These are phyloP conservation scores for Morella rubra DNA, from an alignment of 306 rosid genomes.

Conservation along the genomic window DNA sequence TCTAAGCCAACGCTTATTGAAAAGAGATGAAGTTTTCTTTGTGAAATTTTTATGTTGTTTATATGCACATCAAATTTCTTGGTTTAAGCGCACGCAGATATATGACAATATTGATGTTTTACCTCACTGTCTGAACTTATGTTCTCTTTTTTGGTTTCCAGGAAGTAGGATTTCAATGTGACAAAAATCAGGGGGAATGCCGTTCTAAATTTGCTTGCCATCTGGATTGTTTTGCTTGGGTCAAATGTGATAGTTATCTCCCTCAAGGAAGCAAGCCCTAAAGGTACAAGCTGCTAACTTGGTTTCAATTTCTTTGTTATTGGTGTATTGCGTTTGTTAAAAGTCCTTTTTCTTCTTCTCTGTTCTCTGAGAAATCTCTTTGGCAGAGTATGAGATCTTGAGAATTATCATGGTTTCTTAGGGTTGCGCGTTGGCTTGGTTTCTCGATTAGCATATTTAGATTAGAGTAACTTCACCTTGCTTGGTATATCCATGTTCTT, in stretches of 20 bases:
- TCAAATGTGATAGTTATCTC: slow-evolving; percentile 96
- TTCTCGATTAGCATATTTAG: background rate
- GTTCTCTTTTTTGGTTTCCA: slow-evolving; percentile 37
- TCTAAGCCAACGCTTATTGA: background rate
- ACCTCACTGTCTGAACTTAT: background rate
- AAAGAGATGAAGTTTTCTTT: background rate
- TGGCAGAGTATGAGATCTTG: too few relatives aligned
- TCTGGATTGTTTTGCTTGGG: slow-evolving; percentile 99
- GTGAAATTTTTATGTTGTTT: background rate
- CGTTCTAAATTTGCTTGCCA: slow-evolving; percentile 91
- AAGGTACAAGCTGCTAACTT: slow-evolving; percentile 51
- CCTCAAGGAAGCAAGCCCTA: slow-evolving; percentile 96
- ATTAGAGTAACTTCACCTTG: background rate
- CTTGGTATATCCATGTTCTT: background rate
- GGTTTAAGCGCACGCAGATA: slow-evolving; percentile 22
- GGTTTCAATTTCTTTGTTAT: slow-evolving; percentile 12
- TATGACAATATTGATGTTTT: background rate
- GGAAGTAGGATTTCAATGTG: slow-evolving; percentile 94
- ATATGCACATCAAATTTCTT: slow-evolving; percentile 8
- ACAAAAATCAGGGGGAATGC: slow-evolving; percentile 84
- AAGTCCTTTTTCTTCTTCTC: slow-evolving; percentile 52
- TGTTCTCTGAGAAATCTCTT: too few relatives aligned
- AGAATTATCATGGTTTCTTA: too few relatives aligned
- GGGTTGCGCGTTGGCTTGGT: too few relatives aligned
- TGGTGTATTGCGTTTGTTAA: slow-evolving; percentile 1